Base-by-base conservation (phyloP, 805 yeast genomes). In the Metschnikowia peoriensis region DNA sequence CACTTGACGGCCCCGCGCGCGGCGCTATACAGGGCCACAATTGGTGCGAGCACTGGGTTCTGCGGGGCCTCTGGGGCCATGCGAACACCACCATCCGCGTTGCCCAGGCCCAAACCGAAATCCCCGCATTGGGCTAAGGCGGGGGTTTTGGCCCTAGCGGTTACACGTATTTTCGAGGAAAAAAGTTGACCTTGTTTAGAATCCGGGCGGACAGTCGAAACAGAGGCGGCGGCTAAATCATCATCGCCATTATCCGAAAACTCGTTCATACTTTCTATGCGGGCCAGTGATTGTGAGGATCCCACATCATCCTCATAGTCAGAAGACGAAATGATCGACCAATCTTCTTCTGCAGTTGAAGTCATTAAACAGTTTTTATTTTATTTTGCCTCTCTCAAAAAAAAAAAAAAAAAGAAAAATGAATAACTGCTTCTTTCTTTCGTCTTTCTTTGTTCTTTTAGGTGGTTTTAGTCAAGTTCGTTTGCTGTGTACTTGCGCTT, bases 261-360 rank as follows among this genome's bases (percentile, higher is more conserved):
- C 28, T 22, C 27, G 1, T n/a, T 11, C 8, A 28, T 9, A n/a
- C 35, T 27, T 9, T 15, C 35, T 15, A n/a, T 28, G 34, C 38
- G 48, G 28, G 44, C 32, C 22, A 12, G 46, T 8, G 44, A 27
- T 41, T 32, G 48, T 12, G 52, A 34, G 34, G 47, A 41, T 40
- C 51, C 49, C 37, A 68, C 58, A 38, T 62, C 66, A 12, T 71
- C 76, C 37, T 70, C 73, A 41, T 68, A 51, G 41, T 75, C 79
- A 1, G 78, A 73, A 38, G 78, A 73, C 8, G 76, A 71, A 17
- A 75, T 75, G 40, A 75, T 70, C 7, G 78, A 68, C 79, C 79
- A 75, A 44, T 75, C 79, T 62, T 75, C 79, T 44, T 74, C 78
- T 32, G 61, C 54, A 17, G 54, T 46, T 32, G 47, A 39, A 12